These are phyloP conservation scores for Suillus lakei DNA, from an alignment of 768 basidiomycete species.

Conservation along the genomic window DNA sequence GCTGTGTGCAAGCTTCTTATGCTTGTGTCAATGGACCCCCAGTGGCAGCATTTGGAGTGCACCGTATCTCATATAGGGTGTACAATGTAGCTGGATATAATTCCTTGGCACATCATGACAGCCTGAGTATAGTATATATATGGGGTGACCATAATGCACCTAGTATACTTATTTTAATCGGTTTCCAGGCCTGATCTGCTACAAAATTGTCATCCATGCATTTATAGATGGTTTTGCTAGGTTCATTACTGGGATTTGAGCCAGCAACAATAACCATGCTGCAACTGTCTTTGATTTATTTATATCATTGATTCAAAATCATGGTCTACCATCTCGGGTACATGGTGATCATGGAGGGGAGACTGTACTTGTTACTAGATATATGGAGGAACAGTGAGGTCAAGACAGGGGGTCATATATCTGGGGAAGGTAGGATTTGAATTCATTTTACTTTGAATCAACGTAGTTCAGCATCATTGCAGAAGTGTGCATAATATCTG, in stretches of 20 bases:
- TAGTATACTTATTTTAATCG: too few species aligned
- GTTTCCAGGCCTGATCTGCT: constrained; percentile 37
- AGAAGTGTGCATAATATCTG: too few species aligned
- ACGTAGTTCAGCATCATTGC: too few species aligned
- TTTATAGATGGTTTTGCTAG: constrained; percentile 48
- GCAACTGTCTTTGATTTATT: constrained; percentile 46
- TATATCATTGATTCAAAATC: constrained; percentile 16
- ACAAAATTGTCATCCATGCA: constrained; percentile 43
- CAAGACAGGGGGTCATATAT: too few species aligned
- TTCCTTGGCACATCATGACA: constrained; percentile 45
- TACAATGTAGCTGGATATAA: constrained; percentile 43
- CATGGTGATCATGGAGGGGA: too few species aligned
- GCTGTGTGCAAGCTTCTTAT: too few species aligned
- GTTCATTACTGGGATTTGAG: constrained; percentile 39
- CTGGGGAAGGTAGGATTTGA: too few species aligned
- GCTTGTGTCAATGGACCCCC: too few species aligned
- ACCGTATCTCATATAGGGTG: constrained; percentile 25
- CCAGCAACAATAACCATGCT: constrained; percentile 45
- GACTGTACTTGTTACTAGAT: too few species aligned
- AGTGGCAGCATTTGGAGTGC: constrained; percentile 23
- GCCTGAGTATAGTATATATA: constrained; percentile 39
- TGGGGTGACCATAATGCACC: rapidly evolving
- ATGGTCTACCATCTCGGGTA: constrained; percentile 40
- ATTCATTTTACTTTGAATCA: too few species aligned
- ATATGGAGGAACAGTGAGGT: too few species aligned